Evolutionary conservation across 352 stramenopile genomes (phyloP), one percentile per base, ranked within the genome.

Genomic region (Phytophthora litchii): DNA sequence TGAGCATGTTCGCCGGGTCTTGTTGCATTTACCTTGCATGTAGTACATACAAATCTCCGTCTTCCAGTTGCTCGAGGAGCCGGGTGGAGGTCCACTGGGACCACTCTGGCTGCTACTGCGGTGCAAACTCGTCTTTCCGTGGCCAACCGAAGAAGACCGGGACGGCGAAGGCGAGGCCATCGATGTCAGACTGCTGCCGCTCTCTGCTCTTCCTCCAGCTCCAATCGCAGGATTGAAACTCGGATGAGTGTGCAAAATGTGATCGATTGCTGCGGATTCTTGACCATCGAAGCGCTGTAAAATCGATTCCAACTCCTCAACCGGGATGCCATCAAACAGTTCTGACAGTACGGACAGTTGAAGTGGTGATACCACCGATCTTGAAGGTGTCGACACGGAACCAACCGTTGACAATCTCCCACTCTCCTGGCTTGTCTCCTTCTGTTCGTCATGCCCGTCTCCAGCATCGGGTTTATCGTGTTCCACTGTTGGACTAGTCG

Each of bases 1-100:
- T 12, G 86, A 92, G 35, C 86, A 95, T n/a, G 86, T 95, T 31
- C 86, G 83, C 13, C 83, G 67, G 17, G 83, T 95, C 66, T 93
- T 95, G 70, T 95, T 95, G 74, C 86, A 95, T 60, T 95, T 95
- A 17, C 86, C 86, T 51, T 95, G 86, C 43, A 95, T 77, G 51
- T 93, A 95, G 63, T 95, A 95, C 78, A 95, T 87, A 58, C 86
- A 95, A 54, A 95, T 88, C 57, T 95, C 86, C 13, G 86, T 95
- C 67, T 95, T 95, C 86, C 86, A 93, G 63, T 95, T 95, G 64
- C 68, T 84, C 17, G 67, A 66, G 9, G 68, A 68, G 13, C 56
- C 65, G 20, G 38, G 53, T 6, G 57, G 54, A 45, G 59, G 64
- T 48, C 56, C 70, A 10, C 48, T 72, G 12, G 52, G 14, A 51